phyloP scores from a whole-genome alignment of 306 rosid species.

The Prunus salicina region DNA sequence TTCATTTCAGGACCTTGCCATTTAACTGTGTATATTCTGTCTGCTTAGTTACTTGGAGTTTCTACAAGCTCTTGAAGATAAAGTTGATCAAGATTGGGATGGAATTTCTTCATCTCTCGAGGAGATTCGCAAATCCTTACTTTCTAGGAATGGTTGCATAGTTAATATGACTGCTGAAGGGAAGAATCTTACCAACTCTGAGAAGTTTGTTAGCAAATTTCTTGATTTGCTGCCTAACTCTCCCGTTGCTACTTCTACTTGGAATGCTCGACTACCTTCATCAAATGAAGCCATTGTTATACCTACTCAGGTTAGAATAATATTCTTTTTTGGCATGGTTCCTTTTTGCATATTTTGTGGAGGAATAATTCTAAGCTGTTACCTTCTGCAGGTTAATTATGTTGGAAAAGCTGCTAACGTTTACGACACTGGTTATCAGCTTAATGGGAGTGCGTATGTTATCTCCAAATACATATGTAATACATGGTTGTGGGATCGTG shows the following conservation, averaged over 20 bases:
- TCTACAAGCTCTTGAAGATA: slow-evolving; percentile 76
- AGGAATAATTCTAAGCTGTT: slow-evolving; percentile 30
- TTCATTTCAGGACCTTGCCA: slow-evolving; percentile 1
- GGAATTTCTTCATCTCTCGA: slow-evolving; percentile 82
- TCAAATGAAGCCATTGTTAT: slow-evolving; percentile 84
- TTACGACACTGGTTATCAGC: slow-evolving; percentile 75
- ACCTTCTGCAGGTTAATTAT: slow-evolving; percentile 74
- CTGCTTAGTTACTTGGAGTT: slow-evolving; percentile 78
- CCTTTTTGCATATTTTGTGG: slow-evolving; percentile 12
- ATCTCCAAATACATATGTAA: slow-evolving; percentile 83
- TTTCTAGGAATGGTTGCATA: slow-evolving; percentile 74
- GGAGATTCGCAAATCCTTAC: slow-evolving; percentile 76
- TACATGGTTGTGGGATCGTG: slow-evolving; percentile 99
- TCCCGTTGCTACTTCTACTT: slow-evolving; percentile 39
- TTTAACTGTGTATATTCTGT: slow-evolving; percentile 17
- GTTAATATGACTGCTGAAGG: slow-evolving; percentile 80
- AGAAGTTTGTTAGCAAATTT: slow-evolving; percentile 64
- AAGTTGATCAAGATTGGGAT: slow-evolving; percentile 85
- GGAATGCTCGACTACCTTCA: slow-evolving; percentile 61
- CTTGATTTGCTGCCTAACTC: slow-evolving; percentile 76
- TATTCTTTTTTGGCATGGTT: slow-evolving; percentile 15
- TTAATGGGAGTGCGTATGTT: slow-evolving; percentile 89
- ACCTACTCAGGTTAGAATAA: slow-evolving; percentile 76
- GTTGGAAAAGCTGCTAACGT: slow-evolving; percentile 93
- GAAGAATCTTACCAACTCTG: slow-evolving; percentile 51